Conservation (phyloP, 2,329 filamentous ascomycete genomes). For the Teratosphaeria gauchensis region DNA sequence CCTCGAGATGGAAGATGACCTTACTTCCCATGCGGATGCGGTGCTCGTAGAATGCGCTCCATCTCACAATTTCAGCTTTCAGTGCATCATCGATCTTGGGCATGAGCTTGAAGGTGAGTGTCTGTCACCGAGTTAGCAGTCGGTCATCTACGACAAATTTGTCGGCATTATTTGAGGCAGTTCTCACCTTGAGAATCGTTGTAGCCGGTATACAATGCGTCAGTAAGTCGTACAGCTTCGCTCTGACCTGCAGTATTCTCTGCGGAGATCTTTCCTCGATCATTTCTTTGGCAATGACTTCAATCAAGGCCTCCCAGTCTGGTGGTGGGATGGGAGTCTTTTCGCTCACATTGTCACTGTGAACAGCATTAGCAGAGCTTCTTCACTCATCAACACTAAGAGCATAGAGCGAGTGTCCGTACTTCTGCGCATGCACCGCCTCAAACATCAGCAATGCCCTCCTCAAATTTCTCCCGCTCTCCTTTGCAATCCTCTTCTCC, state of each 20-base stretch:
- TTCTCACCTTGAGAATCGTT: constrained; percentile 67
- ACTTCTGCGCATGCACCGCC: constrained; percentile 95
- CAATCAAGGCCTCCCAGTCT: constrained; percentile 91
- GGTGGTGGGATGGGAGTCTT: constrained; percentile 84
- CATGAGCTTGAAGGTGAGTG: constrained; percentile 86
- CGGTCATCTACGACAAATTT: background rate
- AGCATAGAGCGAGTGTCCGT: constrained; percentile 26
- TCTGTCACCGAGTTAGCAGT: constrained; percentile 33
- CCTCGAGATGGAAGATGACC: constrained; percentile 95
- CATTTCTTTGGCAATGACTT: constrained; percentile 84
- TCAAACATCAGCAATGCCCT: constrained; percentile 94
- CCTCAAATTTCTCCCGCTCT: constrained; percentile 83
- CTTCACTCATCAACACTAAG: background rate
- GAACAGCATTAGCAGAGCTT: constrained; percentile 23
- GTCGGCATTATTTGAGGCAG: background rate
- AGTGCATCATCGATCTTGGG: constrained; percentile 77
- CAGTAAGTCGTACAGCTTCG: constrained; percentile 92
- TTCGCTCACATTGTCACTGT: constrained; percentile 80
- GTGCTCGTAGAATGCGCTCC: constrained; percentile 97
- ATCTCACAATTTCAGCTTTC: constrained; percentile 86
- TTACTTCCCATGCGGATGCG: constrained; percentile 78
- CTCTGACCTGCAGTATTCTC: constrained; percentile 75
- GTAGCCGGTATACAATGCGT: constrained; percentile 96
- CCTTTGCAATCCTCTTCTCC: constrained; percentile 75
- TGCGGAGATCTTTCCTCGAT: constrained; percentile 86